A percentile compares a stretch with the other conserved stretches of the same genome.
Evolutionary conservation across 768 basidiomycete species (phyloP).

Genomic region (Sistotremastrum suecicum): DNA sequence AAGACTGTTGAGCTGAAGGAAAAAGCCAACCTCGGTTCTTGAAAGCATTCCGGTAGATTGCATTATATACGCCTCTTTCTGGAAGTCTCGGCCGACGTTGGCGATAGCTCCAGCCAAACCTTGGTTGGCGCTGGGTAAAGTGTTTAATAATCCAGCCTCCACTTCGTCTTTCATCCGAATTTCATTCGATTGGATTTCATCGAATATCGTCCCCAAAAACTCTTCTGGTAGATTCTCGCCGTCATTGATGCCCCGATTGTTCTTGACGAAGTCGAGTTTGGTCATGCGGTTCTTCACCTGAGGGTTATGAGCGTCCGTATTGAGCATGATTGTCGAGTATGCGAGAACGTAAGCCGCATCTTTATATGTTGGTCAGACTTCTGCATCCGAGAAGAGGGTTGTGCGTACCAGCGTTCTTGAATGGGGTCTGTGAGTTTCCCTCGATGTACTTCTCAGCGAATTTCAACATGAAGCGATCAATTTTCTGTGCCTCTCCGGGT

Average conservation of each 20-base stretch:
- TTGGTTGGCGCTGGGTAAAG: constrained; percentile 30
- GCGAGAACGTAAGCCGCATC: constrained; percentile 92
- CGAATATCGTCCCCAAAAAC: constrained; percentile 60
- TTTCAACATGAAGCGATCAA: constrained; percentile 97
- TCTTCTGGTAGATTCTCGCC: constrained; percentile 80
- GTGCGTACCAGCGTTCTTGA: constrained; percentile 81
- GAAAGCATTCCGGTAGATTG: constrained; percentile 94
- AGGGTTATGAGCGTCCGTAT: constrained; percentile 94
- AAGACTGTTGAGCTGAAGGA: not conserved
- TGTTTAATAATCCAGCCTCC: constrained; percentile 37
- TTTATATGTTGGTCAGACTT: constrained; percentile 14
- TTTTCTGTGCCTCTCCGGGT: constrained; percentile 96
- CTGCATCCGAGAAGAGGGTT: not conserved
- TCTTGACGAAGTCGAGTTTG: constrained; percentile 80
- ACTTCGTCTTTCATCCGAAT: constrained; percentile 99
- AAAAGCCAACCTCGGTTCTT: constrained; percentile 73
- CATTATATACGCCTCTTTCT: constrained; percentile 89
- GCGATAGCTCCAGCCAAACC: constrained; percentile 75
- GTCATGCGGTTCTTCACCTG: constrained; percentile 93
- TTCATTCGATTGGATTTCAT: constrained; percentile 85
- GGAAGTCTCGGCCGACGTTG: constrained; percentile 85
- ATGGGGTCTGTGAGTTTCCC: constrained; percentile 69
- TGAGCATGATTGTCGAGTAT: constrained; percentile 90
- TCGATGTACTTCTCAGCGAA: constrained; percentile 95
- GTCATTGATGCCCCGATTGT: constrained; percentile 96